Evolutionary conservation across 2,329 filamentous ascomycete genomes (phyloP).

Genomic region (Fusarium praegraminearum): DNA sequence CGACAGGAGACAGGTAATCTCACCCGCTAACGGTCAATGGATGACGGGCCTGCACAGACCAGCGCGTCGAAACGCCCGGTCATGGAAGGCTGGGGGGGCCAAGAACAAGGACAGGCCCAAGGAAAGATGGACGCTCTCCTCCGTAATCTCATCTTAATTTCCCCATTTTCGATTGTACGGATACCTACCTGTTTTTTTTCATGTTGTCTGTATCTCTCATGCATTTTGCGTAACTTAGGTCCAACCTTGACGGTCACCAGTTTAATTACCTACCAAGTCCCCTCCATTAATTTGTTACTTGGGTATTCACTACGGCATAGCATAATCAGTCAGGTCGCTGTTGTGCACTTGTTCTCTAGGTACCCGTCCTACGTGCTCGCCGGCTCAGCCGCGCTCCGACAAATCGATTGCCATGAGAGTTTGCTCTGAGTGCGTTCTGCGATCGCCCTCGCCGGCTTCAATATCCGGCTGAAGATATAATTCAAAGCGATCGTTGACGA

Average conservation of each 20-base stretch:
- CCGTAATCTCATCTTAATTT: slow-evolving; percentile 19
- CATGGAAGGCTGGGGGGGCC: slow-evolving; percentile 16
- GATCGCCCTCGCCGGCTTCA: slow-evolving; percentile 42
- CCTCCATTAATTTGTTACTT: not conserved
- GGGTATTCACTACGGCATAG: not conserved
- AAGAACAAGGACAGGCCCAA: not conserved
- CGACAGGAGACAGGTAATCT: slow-evolving; percentile 18
- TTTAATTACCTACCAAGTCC: not conserved
- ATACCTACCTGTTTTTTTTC: not conserved
- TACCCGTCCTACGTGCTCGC: slow-evolving; percentile 27
- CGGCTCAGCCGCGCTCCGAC: slow-evolving; percentile 37
- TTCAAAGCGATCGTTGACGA: slow-evolving; percentile 19
- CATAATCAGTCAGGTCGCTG: not conserved
- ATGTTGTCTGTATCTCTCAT: slow-evolving; percentile 1
- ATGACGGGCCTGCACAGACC: slow-evolving; percentile 37
- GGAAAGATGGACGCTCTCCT: not conserved
- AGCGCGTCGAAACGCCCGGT: slow-evolving; percentile 29
- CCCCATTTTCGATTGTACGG: slow-evolving; percentile 9
- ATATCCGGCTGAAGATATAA: slow-evolving; percentile 36
- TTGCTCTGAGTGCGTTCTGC: slow-evolving; percentile 39
- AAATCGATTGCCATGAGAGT: slow-evolving; percentile 43
- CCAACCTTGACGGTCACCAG: slow-evolving; percentile 3
- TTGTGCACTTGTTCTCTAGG: not conserved
- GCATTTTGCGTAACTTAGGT: slow-evolving; percentile 9
- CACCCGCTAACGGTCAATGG: slow-evolving; percentile 30